phyloP scores from a whole-genome alignment of 306 rosid species.

The Corylus americana region DNA sequence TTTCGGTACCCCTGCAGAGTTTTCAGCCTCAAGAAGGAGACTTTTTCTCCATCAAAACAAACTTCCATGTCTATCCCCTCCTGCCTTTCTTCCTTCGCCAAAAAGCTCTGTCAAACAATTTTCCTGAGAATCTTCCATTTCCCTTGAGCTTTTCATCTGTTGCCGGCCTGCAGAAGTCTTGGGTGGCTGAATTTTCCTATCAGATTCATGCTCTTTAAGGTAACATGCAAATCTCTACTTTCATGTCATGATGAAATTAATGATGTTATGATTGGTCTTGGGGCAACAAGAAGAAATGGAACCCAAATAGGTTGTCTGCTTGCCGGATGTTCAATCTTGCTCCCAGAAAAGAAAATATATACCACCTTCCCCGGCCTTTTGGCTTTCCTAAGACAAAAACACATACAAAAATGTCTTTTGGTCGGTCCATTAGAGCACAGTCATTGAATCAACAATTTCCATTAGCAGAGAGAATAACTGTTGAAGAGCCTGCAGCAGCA shows the following conservation, averaged over 20 bases:
- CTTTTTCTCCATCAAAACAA: conserved; percentile 46
- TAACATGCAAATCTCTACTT: not conserved
- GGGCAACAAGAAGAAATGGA: not conserved
- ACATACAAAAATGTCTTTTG: conserved; percentile 44
- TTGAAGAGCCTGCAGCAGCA: conserved; percentile 62
- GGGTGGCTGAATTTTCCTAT: not conserved
- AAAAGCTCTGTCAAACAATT: conserved; percentile 20
- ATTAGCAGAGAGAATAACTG: conserved; percentile 53
- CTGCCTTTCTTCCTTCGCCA: conserved; percentile 25
- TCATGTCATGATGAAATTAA: not conserved
- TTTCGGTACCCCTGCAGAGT: conserved; percentile 40
- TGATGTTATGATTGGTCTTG: not conserved
- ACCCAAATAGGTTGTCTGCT: no score
- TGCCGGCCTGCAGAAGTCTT: not conserved
- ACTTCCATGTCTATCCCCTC: conserved; percentile 15
- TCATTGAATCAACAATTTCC: conserved; percentile 45
- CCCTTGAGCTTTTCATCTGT: not conserved
- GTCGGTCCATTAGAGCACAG: conserved; percentile 49
- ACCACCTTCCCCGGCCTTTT: not conserved
- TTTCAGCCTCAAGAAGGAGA: conserved; percentile 54
- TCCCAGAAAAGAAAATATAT: not conserved
- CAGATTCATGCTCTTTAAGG: not conserved
- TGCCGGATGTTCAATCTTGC: no score
- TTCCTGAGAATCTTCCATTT: conserved; percentile 15
- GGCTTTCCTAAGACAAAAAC: not conserved